Evolutionary conservation across 495 filamentous ascomycete species (phyloP).

Genomic region (Trichoderma orchidacearum): DNA sequence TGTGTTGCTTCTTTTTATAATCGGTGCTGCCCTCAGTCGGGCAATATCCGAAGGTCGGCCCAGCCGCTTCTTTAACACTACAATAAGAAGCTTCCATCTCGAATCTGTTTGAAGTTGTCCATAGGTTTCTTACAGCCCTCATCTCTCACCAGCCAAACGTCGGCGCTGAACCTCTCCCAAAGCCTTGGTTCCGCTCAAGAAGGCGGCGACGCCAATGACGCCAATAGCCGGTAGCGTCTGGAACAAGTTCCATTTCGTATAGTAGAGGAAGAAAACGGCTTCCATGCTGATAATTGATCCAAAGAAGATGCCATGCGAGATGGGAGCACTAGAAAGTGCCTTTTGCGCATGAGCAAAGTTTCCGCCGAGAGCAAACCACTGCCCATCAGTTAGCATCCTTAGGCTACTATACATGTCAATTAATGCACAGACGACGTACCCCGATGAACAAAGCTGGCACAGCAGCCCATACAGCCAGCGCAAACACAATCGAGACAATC

Average conservation of each 20-base stretch:
- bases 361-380: constrained; percentile 74
- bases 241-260: constrained; percentile 86
- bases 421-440: constrained; percentile 34
- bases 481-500: constrained; percentile 68
- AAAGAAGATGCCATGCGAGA: constrained; percentile 71
- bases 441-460: constrained; percentile 56
- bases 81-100: background rate
- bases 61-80: background rate
- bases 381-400: constrained; percentile 6
- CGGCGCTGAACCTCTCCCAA: constrained; percentile 84
- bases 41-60: too few relatives aligned
- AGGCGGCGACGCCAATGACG: constrained; percentile 52
- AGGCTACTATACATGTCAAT: background rate
- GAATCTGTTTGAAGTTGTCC: background rate
- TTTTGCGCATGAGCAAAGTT: constrained; percentile 69
- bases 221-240: constrained; percentile 65
- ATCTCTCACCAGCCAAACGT: constrained; percentile 68
- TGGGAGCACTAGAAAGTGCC: constrained; percentile 56
- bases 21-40: too few relatives aligned
- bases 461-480: constrained; percentile 52
- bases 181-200: constrained; percentile 83
- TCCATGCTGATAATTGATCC: constrained; percentile 77
- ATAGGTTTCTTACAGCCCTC: background rate
- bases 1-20: too few relatives aligned
- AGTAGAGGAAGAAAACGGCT: constrained; percentile 89